Evolutionary conservation across 2,329 filamentous ascomycete genomes (phyloP).

Genomic region (Cytospora leucostoma): DNA sequence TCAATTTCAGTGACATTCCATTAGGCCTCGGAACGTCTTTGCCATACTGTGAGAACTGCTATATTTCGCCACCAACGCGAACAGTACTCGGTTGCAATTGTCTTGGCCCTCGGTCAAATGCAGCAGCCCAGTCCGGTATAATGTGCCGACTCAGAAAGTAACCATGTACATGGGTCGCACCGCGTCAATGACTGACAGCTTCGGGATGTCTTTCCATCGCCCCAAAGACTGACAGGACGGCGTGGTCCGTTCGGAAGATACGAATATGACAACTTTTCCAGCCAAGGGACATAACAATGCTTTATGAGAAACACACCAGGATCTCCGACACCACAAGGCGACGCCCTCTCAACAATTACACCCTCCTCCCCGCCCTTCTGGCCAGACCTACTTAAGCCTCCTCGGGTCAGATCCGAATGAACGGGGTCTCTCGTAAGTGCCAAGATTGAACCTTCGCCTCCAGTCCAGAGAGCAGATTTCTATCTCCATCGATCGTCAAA

Average conservation of each 20-base stretch:
- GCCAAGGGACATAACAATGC: not conserved
- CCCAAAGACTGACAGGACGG: not conserved
- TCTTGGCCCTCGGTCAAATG: not conserved
- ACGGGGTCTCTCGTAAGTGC: not conserved
- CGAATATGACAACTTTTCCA: not conserved
- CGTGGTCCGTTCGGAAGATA: no score
- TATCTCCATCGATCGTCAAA: not conserved
- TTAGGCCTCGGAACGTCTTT: not conserved
- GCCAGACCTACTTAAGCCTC: not conserved
- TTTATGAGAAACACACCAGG: not conserved
- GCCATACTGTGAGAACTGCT: not conserved
- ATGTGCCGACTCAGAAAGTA: not conserved
- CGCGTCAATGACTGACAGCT: not conserved
- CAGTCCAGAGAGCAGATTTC: not conserved
- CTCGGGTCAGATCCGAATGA: not conserved
- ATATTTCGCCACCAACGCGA: not conserved
- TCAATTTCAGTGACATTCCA: not conserved
- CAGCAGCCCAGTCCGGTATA: not conserved
- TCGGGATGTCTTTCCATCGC: not conserved
- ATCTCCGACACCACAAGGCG: not conserved
- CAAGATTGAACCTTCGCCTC: not conserved
- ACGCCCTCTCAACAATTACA: not conserved
- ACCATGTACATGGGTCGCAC: not conserved
- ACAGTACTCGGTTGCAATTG: not conserved
- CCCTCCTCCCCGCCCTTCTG: not conserved